phyloP scores from a whole-genome alignment of 2,329 filamentous ascomycete species.

The Leptographium procerum region DNA sequence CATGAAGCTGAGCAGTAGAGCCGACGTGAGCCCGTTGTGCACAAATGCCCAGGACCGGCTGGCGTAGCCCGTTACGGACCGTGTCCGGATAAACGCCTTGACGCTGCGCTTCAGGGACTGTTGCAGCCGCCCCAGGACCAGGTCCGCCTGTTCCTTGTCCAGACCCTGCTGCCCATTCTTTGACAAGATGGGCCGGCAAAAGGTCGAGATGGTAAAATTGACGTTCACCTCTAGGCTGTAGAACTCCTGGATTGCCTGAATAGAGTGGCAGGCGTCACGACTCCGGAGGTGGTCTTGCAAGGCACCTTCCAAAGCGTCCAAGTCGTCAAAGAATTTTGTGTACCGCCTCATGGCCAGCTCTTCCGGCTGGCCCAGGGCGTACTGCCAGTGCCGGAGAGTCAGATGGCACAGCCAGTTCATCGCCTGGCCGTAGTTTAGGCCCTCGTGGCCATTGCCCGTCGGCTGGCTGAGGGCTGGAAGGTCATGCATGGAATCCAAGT shows the following conservation, averaged over 20 bases:
- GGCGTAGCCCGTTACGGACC: background rate
- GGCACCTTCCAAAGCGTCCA: background rate
- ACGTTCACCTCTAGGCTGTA: background rate
- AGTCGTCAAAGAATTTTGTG: background rate
- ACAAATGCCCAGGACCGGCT: background rate
- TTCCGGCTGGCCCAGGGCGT: background rate
- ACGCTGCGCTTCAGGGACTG: background rate
- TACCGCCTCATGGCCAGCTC: background rate
- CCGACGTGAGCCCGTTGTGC: background rate
- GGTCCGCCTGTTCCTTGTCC: background rate
- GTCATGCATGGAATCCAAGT: background rate
- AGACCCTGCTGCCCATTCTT: background rate
- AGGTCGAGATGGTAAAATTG: background rate
- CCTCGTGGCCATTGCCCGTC: background rate
- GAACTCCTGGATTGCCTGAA: background rate
- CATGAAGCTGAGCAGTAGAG: background rate
- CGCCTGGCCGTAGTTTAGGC: background rate
- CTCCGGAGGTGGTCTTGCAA: background rate
- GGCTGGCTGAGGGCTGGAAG: background rate
- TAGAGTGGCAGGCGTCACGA: background rate
- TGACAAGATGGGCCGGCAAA: background rate
- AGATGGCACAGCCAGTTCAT: background rate
- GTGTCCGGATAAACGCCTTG: background rate
- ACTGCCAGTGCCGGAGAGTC: background rate
- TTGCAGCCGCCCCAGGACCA: background rate